These are phyloP conservation scores for Plasmodium adleri DNA, from an alignment of 169 alveolate species.

Conservation along the genomic window DNA sequence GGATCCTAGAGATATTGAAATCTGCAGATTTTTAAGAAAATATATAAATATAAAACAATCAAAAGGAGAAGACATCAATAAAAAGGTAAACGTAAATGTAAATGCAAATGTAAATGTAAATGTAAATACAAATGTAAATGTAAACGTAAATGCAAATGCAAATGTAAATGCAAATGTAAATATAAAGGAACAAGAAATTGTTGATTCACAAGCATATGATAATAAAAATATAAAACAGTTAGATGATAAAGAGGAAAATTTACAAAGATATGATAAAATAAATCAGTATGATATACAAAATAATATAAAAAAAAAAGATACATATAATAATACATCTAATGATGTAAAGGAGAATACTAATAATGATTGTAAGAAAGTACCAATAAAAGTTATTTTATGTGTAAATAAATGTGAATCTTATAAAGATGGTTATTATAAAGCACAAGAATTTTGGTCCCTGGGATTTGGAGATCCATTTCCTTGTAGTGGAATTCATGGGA, in stretches of 20 bases:
- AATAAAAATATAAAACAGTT: neutral
- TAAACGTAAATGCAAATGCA: neutral
- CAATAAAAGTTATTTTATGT: conserved; percentile 77
- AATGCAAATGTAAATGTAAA: neutral
- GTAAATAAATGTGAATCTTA: conserved; percentile 86
- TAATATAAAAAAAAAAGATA: neutral
- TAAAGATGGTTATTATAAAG: conserved; percentile 81
- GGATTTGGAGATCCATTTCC: conserved; percentile 87
- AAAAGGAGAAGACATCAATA: conserved; percentile 1
- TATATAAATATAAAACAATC: conserved; percentile 28
- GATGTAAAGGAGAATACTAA: neutral
- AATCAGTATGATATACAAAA: neutral
- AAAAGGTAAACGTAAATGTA: neutral
- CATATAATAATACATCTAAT: neutral
- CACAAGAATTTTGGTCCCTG: conserved; percentile 85
- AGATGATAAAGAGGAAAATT: neutral
- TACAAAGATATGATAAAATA: neutral
- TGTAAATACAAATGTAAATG: neutral
- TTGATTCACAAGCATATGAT: neutral
- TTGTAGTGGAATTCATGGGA: conserved; percentile 86
- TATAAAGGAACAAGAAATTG: neutral
- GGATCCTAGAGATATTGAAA: conserved; percentile 82
- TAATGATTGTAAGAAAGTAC: neutral
- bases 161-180: neutral
- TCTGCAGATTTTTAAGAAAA: conserved; percentile 74